These are phyloP conservation scores for Tulasnella sp. DNA, from an alignment of 768 basidiomycete species.

Conservation along the genomic window DNA sequence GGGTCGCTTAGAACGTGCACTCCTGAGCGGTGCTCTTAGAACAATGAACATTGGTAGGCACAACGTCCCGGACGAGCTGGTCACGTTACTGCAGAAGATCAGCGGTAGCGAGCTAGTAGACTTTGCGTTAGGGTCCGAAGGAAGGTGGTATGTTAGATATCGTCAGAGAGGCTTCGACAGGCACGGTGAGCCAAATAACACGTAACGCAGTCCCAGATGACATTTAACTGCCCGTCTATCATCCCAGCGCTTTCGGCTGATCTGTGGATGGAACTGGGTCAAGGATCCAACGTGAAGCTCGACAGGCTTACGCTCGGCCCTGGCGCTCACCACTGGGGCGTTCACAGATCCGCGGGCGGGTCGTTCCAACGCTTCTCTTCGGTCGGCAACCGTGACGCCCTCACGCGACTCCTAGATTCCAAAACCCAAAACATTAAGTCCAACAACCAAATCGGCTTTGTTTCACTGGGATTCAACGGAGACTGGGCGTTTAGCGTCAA, in stretches of 20 bases:
- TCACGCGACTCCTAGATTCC: not conserved
- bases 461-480: not conserved
- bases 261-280: not conserved
- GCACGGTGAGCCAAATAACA: not conserved
- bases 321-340: not conserved
- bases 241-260: not conserved
- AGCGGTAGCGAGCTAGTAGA: not conserved
- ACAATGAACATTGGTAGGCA: not conserved
- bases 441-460: not conserved
- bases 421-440: not conserved
- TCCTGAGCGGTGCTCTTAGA: too few species aligned
- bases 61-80: not conserved
- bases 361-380: not conserved
- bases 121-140: not conserved
- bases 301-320: conserved; percentile 15
- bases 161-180: not conserved
- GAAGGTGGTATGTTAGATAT: conserved; percentile 19
- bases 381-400: not conserved
- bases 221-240: too few species aligned
- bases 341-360: not conserved
- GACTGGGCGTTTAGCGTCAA: not conserved
- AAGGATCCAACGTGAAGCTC: not conserved
- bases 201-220: not conserved
- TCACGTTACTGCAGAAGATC: not conserved
- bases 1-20: too few species aligned